Conservation (phyloP, 768 basidiomycete genomes). For the Termitomyces sp. region DNA sequence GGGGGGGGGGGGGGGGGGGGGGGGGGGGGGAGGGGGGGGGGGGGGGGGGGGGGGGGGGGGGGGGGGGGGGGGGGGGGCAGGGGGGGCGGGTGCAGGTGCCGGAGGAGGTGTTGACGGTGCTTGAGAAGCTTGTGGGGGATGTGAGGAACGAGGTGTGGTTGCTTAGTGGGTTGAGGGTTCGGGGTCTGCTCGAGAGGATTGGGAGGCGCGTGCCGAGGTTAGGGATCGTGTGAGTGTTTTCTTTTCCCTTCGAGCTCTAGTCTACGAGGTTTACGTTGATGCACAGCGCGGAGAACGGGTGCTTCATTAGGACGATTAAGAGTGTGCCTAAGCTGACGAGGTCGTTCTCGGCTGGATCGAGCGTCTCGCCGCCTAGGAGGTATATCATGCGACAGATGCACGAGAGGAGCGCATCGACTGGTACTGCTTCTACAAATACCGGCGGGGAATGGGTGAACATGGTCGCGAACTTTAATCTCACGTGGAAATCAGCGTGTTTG, state of each 20-base stretch:
- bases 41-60: background rate
- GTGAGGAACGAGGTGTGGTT: slow-evolving; percentile 78
- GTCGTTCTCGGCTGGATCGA: background rate
- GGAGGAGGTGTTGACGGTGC: slow-evolving; percentile 41
- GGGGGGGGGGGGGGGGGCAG: slow-evolving; percentile 5
- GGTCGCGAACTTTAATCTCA: slow-evolving; percentile 74
- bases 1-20: too few relatives aligned
- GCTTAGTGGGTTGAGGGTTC: slow-evolving; percentile 70
- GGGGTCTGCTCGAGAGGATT: slow-evolving; percentile 62
- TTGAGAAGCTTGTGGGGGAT: slow-evolving; percentile 62
- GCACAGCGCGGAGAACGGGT: slow-evolving; percentile 80
- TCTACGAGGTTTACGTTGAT: background rate
- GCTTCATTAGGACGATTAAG: slow-evolving; percentile 65
- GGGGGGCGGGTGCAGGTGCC: slow-evolving; percentile 20
- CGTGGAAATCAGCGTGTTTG: slow-evolving; percentile 78
- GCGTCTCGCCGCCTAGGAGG: background rate
- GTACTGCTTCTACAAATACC: background rate
- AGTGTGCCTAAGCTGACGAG: slow-evolving; percentile 10
- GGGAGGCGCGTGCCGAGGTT: slow-evolving; percentile 60
- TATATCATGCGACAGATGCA: background rate
- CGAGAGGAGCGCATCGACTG: background rate
- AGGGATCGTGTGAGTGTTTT: slow-evolving; percentile 66
- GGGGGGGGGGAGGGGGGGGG: background rate
- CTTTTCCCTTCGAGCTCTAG: background rate
- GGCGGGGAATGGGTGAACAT: slow-evolving; percentile 68